Base-by-base conservation (phyloP, 1,284 basidiomycete genomes). In the Amylostereum areolatum region DNA sequence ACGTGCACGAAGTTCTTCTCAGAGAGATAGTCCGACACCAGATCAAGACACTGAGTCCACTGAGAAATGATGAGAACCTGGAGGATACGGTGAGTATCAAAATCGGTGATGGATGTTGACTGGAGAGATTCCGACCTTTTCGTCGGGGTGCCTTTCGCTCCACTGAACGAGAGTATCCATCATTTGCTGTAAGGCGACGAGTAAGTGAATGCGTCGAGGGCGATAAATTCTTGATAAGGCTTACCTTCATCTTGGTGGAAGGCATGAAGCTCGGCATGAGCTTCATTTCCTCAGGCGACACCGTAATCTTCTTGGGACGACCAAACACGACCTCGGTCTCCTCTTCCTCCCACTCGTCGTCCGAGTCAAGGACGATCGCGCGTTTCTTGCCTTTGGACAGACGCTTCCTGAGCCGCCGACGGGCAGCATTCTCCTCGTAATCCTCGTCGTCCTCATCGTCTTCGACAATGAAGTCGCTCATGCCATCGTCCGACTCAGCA, bases 201-300 rank as follows among this genome's bases (percentile, higher is more conserved):
- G 24, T 6, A 35, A 63, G 32, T 83, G 66, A 42, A 83, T 73
- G 25, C 27, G 34, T 8, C 34, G 9, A 8, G 9, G 34, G n/a
- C 8, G 34, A n/a, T 35, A 45, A 36, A 46, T 11, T 8, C 5
- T 37, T 43, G 25, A 25, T 33, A 28, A 30, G n/a, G 54, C 68
- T 33, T 49, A 79, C 78, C 69, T 80, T 81, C 79, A 82, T 80
- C 69, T 83, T 83, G 1, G 77, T 80, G 3, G 80, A 81, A 0
- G 80, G 78, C 36, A 81, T 58, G 62, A 81, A 80, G 32, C 64
- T 62, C 4, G 74, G 68, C 67, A 77, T 69, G 25, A 69, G 52
- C 52, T 73, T 70, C 47, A 75, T 55, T 47, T 54, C 59, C 6
- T 62, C 66, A 24, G 60, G 55, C 2, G 63, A 51, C 7, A 61